Conservation (phyloP, 1,139 yeast genomes). For the Candida dubliniensis region DNA sequence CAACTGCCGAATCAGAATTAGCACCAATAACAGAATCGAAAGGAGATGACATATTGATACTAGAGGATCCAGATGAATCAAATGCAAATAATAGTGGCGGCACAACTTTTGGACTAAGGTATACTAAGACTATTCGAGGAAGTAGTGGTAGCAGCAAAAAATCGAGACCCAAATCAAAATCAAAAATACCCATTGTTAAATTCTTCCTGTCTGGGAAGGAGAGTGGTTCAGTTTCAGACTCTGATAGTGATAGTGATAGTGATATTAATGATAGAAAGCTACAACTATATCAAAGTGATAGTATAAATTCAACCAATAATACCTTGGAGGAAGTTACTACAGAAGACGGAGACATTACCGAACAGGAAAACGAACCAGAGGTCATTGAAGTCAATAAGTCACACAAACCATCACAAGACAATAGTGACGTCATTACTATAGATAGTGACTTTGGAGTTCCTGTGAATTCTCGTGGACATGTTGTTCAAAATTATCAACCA, state of each 20-base stretch:
- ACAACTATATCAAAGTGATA: conserved; percentile 5
- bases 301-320: conserved; percentile 3
- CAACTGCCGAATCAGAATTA: not conserved
- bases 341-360: conserved; percentile 18
- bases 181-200: conserved; percentile 19
- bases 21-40: conserved; percentile 2
- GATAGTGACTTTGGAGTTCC: conserved; percentile 38
- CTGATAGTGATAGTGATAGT: conserved; percentile 24
- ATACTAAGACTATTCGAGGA: conserved; percentile 8
- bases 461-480: conserved; percentile 17
- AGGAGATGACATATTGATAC: not conserved
- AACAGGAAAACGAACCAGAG: conserved; percentile 16
- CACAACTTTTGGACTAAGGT: conserved; percentile 9
- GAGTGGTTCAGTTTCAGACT: conserved; percentile 2
- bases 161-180: conserved; percentile 9
- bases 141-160: conserved; percentile 11
- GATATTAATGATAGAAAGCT: conserved; percentile 9
- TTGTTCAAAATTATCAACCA: conserved; percentile 16
- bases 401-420: conserved; percentile 3
- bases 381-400: not conserved
- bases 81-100: conserved; percentile 8
- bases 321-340: conserved; percentile 7
- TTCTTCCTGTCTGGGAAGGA: conserved; percentile 20
- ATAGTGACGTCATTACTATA: conserved; percentile 25
- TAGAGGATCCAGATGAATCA: conserved; percentile 2